Conservation (phyloP, 768 basidiomycete genomes). For the Hypholoma fasciculare region DNA sequence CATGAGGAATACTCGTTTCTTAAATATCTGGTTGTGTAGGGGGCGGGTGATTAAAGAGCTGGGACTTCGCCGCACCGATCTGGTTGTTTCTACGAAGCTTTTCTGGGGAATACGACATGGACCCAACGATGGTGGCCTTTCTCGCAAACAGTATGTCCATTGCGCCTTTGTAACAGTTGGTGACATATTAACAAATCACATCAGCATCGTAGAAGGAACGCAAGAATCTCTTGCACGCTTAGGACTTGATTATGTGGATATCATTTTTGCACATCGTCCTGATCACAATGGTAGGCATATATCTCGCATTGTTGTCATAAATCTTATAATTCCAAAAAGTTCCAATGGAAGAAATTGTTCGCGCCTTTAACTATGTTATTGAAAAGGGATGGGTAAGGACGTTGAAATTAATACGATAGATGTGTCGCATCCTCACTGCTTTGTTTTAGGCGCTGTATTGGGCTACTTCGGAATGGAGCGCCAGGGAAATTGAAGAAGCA, state of each 20-base stretch:
- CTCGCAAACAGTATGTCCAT: slow-evolving; percentile 51
- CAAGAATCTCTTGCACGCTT: slow-evolving; percentile 65
- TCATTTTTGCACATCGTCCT: slow-evolving; percentile 68
- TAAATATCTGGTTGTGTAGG: slow-evolving; percentile 17
- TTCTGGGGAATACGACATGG: slow-evolving; percentile 67
- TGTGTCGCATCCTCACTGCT: neutral
- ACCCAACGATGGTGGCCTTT: slow-evolving; percentile 55
- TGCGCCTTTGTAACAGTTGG: slow-evolving; percentile 30
- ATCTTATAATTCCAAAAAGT: slow-evolving; percentile 24
- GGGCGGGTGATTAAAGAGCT: slow-evolving; percentile 76
- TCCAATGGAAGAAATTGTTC: slow-evolving; percentile 73
- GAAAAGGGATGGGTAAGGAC: slow-evolving; percentile 59
- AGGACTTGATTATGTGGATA: slow-evolving; percentile 71
- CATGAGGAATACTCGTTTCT: neutral
- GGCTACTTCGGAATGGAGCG: slow-evolving; percentile 79
- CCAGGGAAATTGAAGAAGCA: slow-evolving; percentile 67
- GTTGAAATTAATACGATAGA: neutral
- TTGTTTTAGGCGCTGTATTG: slow-evolving; percentile 55
- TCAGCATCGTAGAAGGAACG: slow-evolving; percentile 67
- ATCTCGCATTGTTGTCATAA: neutral
- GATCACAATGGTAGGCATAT: slow-evolving; percentile 29
- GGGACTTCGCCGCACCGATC: slow-evolving; percentile 60
- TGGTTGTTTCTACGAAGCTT: slow-evolving; percentile 72
- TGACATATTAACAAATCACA: slow-evolving; percentile 40
- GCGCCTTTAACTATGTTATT: slow-evolving; percentile 79